Percentiles rank a stretch among this genome's conserved stretches.
These are phyloP conservation scores for Pythium grandisporangium DNA, from an alignment of 352 stramenopile species.

Conservation along the genomic window DNA sequence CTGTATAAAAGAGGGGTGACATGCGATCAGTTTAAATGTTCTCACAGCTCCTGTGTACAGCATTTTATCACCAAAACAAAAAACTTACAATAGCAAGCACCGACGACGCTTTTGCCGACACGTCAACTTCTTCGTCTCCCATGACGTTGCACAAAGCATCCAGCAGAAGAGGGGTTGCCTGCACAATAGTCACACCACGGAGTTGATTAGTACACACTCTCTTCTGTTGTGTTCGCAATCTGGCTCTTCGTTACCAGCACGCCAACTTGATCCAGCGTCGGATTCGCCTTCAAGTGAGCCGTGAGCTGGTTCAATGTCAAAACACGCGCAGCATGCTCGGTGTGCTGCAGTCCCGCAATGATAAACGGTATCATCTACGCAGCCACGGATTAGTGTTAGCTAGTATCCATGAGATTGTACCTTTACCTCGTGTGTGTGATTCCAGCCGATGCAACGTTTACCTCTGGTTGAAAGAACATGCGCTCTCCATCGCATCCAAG, in stretches of 20 bases:
- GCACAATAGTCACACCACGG: conserved; percentile 2
- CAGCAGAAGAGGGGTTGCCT: conserved; percentile 41
- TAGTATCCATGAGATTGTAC: no score
- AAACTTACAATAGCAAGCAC: conserved; percentile 53
- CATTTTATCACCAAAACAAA: no score
- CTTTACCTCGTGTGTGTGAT: no score
- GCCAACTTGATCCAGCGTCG: conserved; percentile 32
- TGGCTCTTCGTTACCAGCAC: no score
- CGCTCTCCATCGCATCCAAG: conserved; percentile 34
- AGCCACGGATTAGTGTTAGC: no score
- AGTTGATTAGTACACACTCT: background rate
- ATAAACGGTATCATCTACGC: conserved; percentile 67
- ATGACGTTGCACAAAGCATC: conserved; percentile 46
- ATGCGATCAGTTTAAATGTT: no score
- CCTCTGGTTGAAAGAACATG: conserved; percentile 71
- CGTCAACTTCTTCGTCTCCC: conserved; percentile 60
- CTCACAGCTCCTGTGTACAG: no score
- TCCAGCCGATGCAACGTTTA: conserved; percentile 12
- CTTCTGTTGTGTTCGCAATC: no score
- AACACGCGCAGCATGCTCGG: conserved; percentile 41
- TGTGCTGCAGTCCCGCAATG: conserved; percentile 50
- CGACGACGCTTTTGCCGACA: conserved; percentile 47
- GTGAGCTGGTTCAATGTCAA: conserved; percentile 71
- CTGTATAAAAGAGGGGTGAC: no score
- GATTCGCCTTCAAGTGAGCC: conserved; percentile 42